Conservation (phyloP, 352 stramenopile genomes). For the Aphanomyces stellatus region DNA sequence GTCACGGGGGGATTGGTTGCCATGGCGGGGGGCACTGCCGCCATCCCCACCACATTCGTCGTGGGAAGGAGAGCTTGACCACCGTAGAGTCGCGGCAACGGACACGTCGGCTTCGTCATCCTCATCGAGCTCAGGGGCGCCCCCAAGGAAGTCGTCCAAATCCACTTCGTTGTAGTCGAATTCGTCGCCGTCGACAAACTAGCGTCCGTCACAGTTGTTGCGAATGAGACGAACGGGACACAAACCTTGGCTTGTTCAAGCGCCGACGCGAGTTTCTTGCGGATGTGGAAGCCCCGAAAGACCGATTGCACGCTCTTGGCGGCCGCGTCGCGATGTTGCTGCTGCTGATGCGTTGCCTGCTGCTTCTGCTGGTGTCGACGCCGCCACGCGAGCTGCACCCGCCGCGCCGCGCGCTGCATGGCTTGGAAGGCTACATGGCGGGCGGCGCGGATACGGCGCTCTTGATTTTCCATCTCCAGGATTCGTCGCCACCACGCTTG, state of each 20-base stretch:
- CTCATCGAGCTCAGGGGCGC: slow-evolving; percentile 37
- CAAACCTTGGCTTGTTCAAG: slow-evolving; percentile 38
- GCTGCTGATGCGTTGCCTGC: background rate
- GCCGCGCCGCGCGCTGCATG: background rate
- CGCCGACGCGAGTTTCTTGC: slow-evolving; percentile 52
- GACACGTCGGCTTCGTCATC: background rate
- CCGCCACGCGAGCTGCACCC: background rate
- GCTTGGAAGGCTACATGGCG: background rate
- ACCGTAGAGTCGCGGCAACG: too few relatives aligned
- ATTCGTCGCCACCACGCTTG: background rate
- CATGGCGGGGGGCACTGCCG: too few relatives aligned
- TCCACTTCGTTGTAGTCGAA: slow-evolving; percentile 42
- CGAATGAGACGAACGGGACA: background rate
- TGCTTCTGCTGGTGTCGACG: background rate
- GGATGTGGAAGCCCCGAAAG: slow-evolving; percentile 59
- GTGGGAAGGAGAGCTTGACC: too few relatives aligned
- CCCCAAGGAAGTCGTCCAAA: slow-evolving; percentile 45
- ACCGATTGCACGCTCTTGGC: slow-evolving; percentile 50
- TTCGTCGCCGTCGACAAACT: slow-evolving; percentile 22
- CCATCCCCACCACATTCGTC: too few relatives aligned
- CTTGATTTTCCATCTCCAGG: background rate
- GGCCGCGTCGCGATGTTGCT: slow-evolving; percentile 19
- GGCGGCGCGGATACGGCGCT: too few relatives aligned
- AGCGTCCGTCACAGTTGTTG: background rate
- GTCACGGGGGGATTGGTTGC: too few relatives aligned